phyloP scores from a whole-genome alignment of 202 grass and related monocot genomes.

The Cymbopogon flexuosus region DNA sequence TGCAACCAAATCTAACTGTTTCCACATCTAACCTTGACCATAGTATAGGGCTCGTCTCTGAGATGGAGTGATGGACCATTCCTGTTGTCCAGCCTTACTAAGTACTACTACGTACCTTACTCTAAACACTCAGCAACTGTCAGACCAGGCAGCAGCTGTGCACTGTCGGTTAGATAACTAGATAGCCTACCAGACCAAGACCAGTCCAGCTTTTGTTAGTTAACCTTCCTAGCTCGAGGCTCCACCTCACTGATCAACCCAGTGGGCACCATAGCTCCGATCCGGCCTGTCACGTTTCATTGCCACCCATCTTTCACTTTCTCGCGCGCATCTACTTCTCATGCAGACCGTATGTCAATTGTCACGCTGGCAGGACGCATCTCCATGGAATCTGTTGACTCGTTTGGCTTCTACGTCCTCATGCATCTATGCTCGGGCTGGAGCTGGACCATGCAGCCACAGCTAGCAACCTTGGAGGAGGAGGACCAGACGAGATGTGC shows the following conservation, averaged over 20 bases:
- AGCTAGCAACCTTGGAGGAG: neutral
- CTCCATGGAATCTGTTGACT: constrained; percentile 21
- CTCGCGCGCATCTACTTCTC: neutral
- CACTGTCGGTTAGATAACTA: no score
- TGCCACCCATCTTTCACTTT: neutral
- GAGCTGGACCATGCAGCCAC: constrained; percentile 20
- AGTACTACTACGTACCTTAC: no score
- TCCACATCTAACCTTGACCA: constrained; percentile 22
- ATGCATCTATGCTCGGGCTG: neutral
- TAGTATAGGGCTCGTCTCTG: neutral
- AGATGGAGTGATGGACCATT: no score
- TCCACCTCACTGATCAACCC: no score
- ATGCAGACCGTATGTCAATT: neutral
- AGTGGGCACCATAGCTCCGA: neutral
- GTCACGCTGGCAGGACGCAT: constrained; percentile 3
- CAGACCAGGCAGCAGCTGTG: no score
- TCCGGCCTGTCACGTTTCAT: neutral
- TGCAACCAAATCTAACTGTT: constrained; percentile 10
- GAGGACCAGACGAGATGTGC: neutral
- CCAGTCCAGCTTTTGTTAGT: neutral
- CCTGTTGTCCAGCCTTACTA: no score
- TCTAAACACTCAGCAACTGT: no score
- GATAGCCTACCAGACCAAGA: neutral
- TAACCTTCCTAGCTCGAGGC: neutral
- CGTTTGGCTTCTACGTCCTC: neutral